Evolutionary conservation across 495 filamentous ascomycete genomes (phyloP), one percentile per base, ranked within the genome.

Genomic region (Wilcoxina mikolae): DNA sequence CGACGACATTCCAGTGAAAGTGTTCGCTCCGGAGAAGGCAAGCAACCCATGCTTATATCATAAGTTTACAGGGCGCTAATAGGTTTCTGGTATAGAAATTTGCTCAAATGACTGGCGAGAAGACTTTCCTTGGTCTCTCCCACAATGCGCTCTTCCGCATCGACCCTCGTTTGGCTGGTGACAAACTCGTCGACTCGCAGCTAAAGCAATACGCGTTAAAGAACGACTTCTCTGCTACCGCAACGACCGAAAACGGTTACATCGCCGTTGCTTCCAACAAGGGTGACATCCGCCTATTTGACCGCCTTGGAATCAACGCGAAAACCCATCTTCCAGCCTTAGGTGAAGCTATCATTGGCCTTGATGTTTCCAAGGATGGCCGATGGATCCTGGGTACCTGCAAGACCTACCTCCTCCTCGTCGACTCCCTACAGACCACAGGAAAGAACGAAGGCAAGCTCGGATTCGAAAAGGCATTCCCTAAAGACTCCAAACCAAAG

Each of bases 381-480:
- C 82, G 86, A 58, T 98, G 90, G 90, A 74, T 98, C 12, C 79
- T 98, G 15, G 93, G 82, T 20, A 98, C 91, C 0, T 95, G 91
- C 65, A 82, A 84, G 22, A 98, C 90, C 1, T 98, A 96, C 63
- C 77, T 98, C 5, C 79, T 98, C 3, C 83, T 98, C 60, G 83
- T 96, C 56, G 91, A 98, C 63, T 77, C 87, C 0, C 66, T 90
- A 33, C 93, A 98, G 62, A 86, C 93, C 62, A 78, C 82, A 0
- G 93, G 91, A 61, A 96, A 94, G 73, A 94, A 96, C 58, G 86
- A 88, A 60, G 93, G 93, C 63, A 95, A 96, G 70, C 83, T 98
- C 43, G 91, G 91, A 15, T 98, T 98, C 64, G 88, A 98, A 70
- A 87, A 83, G 60, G 75, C 88, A 0, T 98, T 98, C 58, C 83